Base-by-base conservation (phyloP, 2,329 filamentous ascomycete species). In the Amauroascus niger region DNA sequence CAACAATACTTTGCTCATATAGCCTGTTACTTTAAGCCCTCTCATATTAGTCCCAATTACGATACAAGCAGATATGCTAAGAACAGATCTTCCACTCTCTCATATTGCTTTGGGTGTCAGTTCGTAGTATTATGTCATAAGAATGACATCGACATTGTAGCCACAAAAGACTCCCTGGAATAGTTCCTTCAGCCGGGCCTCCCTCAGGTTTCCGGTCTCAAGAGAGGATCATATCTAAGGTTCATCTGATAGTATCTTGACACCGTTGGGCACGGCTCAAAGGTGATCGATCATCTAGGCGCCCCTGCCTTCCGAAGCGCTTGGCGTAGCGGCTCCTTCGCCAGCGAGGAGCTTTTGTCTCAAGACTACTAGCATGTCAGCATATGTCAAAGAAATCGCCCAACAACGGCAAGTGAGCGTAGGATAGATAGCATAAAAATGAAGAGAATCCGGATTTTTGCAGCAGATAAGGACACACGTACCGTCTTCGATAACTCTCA, bases 401-500 rank as follows among this genome's bases (percentile, higher is more conserved):
- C n/a, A n/a, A n/a, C n/a, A n/a, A n/a, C n/a, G n/a, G n/a, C n/a
- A n/a, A n/a, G n/a, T n/a, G n/a, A n/a, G n/a, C n/a, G n/a, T n/a
- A n/a, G n/a, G n/a, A n/a, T n/a, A n/a, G n/a, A n/a, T n/a, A n/a
- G n/a, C n/a, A n/a, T n/a, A n/a, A n/a, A n/a, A n/a, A n/a, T n/a
- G n/a, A n/a, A n/a, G n/a, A n/a, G n/a, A n/a, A n/a, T n/a, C n/a
- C n/a, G n/a, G n/a, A n/a, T n/a, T n/a, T n/a, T n/a, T n/a, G n/a
- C n/a, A 8, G 16, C 30, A 26, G 9, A 37, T n/a, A 11, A 26
- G 13, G 28, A 24, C n/a, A 52, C 58, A 67, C 72, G 70, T 73
- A 84, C 87, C 87, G 74, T 97, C 91, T 74, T 98, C 93, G 20
- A 97, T 84, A 35, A 93, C 77, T 54, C 87, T 81, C 58, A 95